Evolutionary conservation across 441 rosid species (phyloP).

Genomic region (Erysimum cheiri): DNA sequence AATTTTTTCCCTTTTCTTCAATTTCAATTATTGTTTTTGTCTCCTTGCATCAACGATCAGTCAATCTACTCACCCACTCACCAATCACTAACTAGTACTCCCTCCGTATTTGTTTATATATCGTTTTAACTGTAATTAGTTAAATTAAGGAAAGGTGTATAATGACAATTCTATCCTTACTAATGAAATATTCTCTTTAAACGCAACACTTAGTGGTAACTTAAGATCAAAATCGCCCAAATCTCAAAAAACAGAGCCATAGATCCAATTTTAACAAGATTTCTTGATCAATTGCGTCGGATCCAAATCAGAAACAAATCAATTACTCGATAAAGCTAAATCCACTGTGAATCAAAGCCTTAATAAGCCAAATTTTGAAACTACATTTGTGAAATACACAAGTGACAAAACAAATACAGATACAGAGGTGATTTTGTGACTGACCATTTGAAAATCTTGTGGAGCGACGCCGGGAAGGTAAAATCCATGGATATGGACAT

Average conservation of each 20-base stretch:
- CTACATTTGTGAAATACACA: conserved; percentile 13
- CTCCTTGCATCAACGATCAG: neutral
- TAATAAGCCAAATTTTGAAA: neutral
- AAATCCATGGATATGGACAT: conserved; percentile 56
- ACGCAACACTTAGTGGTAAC: neutral
- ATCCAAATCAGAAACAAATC: conserved; percentile 7
- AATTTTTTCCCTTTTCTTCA: too few relatives aligned
- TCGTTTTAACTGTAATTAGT: too few relatives aligned
- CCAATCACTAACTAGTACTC: too few relatives aligned
- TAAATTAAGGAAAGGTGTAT: too few relatives aligned
- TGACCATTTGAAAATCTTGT: conserved; percentile 71
- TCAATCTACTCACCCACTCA: too few relatives aligned
- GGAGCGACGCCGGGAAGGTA: conserved; percentile 98
- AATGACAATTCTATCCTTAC: too few relatives aligned
- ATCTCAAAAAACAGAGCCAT: conserved; percentile 1
- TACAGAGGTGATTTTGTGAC: neutral
- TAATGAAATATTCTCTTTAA: neutral
- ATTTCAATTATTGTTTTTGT: too few relatives aligned
- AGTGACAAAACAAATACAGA: neutral
- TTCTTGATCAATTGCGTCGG: neutral
- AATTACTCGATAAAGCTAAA: neutral
- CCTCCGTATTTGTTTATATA: too few relatives aligned
- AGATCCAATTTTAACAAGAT: neutral
- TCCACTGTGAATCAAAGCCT: neutral
- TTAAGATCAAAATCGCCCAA: neutral